Percentiles rank a stretch among this genome's conserved stretches.
Evolutionary conservation across 768 basidiomycete genomes (phyloP).

Genomic region (Mycena galericulata): DNA sequence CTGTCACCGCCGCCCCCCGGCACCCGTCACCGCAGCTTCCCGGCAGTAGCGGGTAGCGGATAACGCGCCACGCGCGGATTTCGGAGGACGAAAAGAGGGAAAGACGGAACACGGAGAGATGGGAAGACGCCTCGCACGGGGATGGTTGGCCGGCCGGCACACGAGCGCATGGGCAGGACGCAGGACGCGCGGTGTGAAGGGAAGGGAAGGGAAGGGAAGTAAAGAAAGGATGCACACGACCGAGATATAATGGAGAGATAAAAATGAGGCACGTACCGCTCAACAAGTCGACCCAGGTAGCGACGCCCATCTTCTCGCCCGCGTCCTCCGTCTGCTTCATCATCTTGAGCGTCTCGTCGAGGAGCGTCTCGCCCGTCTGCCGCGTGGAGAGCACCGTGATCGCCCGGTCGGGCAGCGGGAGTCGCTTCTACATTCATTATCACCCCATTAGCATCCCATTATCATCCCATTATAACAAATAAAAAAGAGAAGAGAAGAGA

Average conservation of each 20-base stretch:
- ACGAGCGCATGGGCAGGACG: no score
- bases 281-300: constrained; percentile 94
- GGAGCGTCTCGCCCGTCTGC: constrained; percentile 33
- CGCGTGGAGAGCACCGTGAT: constrained; percentile 31
- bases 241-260: no score
- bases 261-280: constrained; percentile 82
- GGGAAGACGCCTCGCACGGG: no score
- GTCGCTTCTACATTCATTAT: constrained; percentile 9
- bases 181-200: no score
- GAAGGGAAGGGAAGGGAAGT: neutral
- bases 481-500: neutral
- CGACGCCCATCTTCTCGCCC: constrained; percentile 81
- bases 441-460: neutral
- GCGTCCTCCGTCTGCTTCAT: constrained; percentile 81
- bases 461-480: neutral
- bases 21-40: no score
- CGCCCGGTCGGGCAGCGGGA: constrained; percentile 25
- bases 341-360: constrained; percentile 67
- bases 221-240: no score
- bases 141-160: no score
- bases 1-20: no score
- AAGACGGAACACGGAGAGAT: neutral
- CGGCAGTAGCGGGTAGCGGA: no score
- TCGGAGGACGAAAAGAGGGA: neutral
- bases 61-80: no score